These are phyloP conservation scores for Macrophomina pseudophaseolina DNA, from an alignment of 2,329 filamentous ascomycete genomes.

Conservation along the genomic window DNA sequence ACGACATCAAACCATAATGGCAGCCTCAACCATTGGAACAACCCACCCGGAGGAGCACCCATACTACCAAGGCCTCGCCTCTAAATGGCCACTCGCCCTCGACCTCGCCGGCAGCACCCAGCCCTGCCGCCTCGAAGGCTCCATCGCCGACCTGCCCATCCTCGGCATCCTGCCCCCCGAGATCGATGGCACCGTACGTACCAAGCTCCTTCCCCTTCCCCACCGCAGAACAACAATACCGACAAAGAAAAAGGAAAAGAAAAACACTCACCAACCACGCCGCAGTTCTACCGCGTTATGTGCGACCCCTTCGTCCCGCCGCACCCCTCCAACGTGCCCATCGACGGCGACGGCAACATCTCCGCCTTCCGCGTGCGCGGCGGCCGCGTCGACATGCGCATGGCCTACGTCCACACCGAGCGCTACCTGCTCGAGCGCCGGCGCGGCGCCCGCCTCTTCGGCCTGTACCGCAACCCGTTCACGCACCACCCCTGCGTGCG, in stretches of 20 bases:
- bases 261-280: too few species aligned
- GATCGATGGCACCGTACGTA: constrained; percentile 18
- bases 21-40: not conserved
- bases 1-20: not conserved
- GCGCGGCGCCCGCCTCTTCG: constrained; percentile 28
- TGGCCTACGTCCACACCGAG: constrained; percentile 41
- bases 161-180: not conserved
- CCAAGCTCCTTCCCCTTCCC: not conserved
- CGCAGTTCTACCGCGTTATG: constrained; percentile 33
- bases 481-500: constrained; percentile 37
- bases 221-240: too few species aligned
- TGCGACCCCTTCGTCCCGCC: constrained; percentile 35
- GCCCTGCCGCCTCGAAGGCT: constrained; percentile 31
- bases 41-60: not conserved
- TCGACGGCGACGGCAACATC: constrained; percentile 42
- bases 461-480: constrained; percentile 28
- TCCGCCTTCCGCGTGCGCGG: constrained; percentile 39
- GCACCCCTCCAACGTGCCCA: constrained; percentile 29
- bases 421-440: constrained; percentile 35
- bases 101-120: constrained; percentile 18
- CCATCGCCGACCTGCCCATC: constrained; percentile 29
- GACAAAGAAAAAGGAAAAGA: too few species aligned
- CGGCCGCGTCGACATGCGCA: constrained; percentile 39
- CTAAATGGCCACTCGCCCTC: constrained; percentile 26
- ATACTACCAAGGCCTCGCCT: not conserved